phyloP scores from a whole-genome alignment of 1,284 basidiomycete genomes.

The Boletus mariae region DNA sequence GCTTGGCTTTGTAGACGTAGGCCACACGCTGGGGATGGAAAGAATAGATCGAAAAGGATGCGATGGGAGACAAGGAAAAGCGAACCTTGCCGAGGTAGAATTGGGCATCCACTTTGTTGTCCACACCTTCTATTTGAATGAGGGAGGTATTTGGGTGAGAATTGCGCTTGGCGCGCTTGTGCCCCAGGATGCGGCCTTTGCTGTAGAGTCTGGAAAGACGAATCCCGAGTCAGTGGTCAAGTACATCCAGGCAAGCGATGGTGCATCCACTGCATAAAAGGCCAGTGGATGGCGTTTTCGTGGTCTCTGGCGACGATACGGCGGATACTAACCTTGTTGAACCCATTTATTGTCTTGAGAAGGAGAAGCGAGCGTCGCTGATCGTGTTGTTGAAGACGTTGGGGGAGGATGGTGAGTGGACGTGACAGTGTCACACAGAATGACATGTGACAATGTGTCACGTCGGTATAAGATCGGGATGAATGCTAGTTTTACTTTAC shows the following conservation, averaged over 20 bases:
- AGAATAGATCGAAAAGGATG: neutral
- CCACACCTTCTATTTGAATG: slow-evolving; percentile 96
- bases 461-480: slow-evolving; percentile 3
- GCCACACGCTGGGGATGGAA: slow-evolving; percentile 75
- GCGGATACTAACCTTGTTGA: slow-evolving; percentile 64
- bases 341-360: slow-evolving; percentile 61
- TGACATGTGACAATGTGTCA: slow-evolving; percentile 23
- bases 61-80: slow-evolving; percentile 1
- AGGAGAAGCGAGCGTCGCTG: slow-evolving; percentile 33
- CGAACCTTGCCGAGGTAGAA: slow-evolving; percentile 98
- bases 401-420: slow-evolving; percentile 3
- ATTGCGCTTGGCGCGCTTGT: slow-evolving; percentile 99
- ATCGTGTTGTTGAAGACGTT: slow-evolving; percentile 17
- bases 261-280: slow-evolving; percentile 35
- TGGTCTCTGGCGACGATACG: slow-evolving; percentile 7
- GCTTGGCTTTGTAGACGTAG: slow-evolving; percentile 96
- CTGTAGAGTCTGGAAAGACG: slow-evolving; percentile 74
- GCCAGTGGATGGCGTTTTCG: slow-evolving; percentile 7
- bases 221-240: slow-evolving; percentile 4
- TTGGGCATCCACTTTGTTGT: slow-evolving; percentile 90
- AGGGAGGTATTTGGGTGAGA: slow-evolving; percentile 93
- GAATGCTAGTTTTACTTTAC: neutral
- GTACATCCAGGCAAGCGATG: slow-evolving; percentile 18
- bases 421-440: slow-evolving; percentile 31
- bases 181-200: slow-evolving; percentile 96